Evolutionary conservation across 2,329 filamentous ascomycete genomes (phyloP).

Genomic region (Xylaria sp.): DNA sequence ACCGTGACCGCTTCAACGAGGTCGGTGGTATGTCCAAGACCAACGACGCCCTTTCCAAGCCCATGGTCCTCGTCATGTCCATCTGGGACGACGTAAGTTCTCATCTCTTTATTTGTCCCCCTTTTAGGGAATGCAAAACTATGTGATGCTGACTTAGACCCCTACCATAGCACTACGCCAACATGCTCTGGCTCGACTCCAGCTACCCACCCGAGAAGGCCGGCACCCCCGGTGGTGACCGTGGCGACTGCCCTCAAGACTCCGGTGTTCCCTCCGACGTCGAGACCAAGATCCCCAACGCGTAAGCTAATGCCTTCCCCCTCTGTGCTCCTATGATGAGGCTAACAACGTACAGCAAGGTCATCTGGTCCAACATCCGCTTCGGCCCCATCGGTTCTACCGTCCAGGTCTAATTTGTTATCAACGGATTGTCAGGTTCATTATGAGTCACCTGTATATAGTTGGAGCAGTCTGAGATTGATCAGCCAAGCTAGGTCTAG

Average conservation of each 20-base stretch:
- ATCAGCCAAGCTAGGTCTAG: conserved; percentile 4
- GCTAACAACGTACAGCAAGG: conserved; percentile 49
- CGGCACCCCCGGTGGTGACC: conserved; percentile 57
- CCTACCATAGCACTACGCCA: conserved; percentile 57
- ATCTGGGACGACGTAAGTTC: conserved; percentile 66
- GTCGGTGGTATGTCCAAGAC: conserved; percentile 66
- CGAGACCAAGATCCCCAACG: conserved; percentile 54
- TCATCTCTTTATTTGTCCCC: background rate
- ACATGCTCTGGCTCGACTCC: conserved; percentile 71
- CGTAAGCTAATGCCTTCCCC: conserved; percentile 42
- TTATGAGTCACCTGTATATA: conserved; percentile 33
- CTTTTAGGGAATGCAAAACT: background rate
- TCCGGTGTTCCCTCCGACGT: conserved; percentile 61
- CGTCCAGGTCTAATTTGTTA: conserved; percentile 47
- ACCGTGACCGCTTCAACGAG: conserved; percentile 62
- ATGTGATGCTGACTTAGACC: conserved; percentile 28
- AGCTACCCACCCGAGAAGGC: conserved; percentile 58
- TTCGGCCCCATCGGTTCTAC: conserved; percentile 61
- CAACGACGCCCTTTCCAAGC: conserved; percentile 62
- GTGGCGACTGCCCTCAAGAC: conserved; percentile 60
- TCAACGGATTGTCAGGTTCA: conserved; percentile 11
- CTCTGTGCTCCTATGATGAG: background rate
- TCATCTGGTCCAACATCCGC: conserved; percentile 63
- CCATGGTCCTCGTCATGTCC: conserved; percentile 72
- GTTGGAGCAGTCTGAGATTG: conserved; percentile 9